A percentile compares a stretch with the other conserved stretches of the same genome.
phyloP scores from a whole-genome alignment of 2,329 filamentous ascomycete species.

The Blastomyces silverae region DNA sequence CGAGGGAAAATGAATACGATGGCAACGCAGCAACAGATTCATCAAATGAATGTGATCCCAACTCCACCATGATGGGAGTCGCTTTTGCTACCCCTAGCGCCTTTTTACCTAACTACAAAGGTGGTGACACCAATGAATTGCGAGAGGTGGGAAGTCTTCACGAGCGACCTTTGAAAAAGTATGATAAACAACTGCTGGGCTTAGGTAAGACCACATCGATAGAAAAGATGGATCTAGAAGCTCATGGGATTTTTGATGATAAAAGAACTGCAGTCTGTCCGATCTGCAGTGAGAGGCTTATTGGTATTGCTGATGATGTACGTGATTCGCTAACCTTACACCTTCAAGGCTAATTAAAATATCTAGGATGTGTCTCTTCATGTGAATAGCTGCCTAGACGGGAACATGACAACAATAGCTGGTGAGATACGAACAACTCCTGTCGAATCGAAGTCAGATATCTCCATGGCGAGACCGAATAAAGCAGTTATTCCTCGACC shows the following conservation, averaged over 20 bases:
- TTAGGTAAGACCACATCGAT: conserved; percentile 25
- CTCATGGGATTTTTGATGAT: conserved; percentile 44
- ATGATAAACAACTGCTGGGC: background rate
- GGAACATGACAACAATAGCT: conserved; percentile 55
- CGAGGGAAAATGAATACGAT: no score
- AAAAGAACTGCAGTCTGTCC: conserved; percentile 54
- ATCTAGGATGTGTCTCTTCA: conserved; percentile 68
- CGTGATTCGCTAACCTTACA: conserved; percentile 8
- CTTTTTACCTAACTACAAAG: background rate
- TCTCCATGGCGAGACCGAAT: conserved; percentile 52
- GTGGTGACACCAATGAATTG: background rate
- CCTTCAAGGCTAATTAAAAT: conserved; percentile 17
- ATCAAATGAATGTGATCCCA: background rate
- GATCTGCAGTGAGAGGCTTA: conserved; percentile 63
- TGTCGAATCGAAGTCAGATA: conserved; percentile 20
- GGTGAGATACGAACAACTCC: conserved; percentile 21
- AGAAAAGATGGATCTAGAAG: conserved; percentile 22
- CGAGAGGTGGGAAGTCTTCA: background rate
- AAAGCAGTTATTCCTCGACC: conserved; percentile 65
- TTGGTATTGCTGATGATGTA: conserved; percentile 46
- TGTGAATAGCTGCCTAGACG: conserved; percentile 90
- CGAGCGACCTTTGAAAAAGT: background rate
- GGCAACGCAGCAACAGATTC: conserved; percentile 30
- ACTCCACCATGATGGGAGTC: no score
- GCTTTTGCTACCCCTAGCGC: background rate